These are phyloP conservation scores for Xylaria sp. DNA, from an alignment of 2,329 filamentous ascomycete genomes.

Conservation along the genomic window DNA sequence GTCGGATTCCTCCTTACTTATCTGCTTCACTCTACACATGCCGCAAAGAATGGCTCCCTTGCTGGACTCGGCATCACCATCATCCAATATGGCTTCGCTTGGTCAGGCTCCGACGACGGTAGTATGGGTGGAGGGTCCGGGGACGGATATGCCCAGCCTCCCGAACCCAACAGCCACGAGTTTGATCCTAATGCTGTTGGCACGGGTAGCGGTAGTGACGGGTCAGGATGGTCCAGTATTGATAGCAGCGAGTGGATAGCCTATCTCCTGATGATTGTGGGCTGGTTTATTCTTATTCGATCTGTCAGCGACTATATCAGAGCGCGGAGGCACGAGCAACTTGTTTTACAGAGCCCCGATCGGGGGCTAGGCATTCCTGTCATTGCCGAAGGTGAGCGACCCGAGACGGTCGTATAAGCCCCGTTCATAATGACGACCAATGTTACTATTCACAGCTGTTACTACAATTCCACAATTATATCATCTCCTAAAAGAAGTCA, in stretches of 20 bases:
- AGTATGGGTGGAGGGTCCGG: constrained; percentile 53
- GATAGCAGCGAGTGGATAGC: constrained; percentile 85
- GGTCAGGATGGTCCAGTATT: constrained; percentile 60
- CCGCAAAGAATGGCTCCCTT: constrained; percentile 95
- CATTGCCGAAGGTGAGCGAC: constrained; percentile 82
- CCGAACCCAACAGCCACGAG: constrained; percentile 87
- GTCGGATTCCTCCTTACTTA: constrained; percentile 98
- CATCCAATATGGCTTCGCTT: constrained; percentile 95
- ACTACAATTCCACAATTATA: neutral
- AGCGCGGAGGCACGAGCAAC: constrained; percentile 86
- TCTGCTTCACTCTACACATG: constrained; percentile 95
- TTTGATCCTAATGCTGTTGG: constrained; percentile 77
- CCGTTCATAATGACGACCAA: neutral
- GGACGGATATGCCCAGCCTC: constrained; percentile 70
- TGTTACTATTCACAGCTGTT: neutral
- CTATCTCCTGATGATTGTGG: constrained; percentile 93
- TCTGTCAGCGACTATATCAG: constrained; percentile 90
- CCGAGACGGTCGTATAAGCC: constrained; percentile 74
- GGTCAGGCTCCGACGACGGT: constrained; percentile 58
- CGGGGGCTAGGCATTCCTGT: constrained; percentile 83
- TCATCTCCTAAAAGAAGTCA: neutral
- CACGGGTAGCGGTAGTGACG: constrained; percentile 43
- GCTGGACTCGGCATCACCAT: constrained; percentile 93
- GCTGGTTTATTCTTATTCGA: constrained; percentile 96
- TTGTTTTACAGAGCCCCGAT: constrained; percentile 92